A percentile compares a stretch with the other conserved stretches of the same genome.
phyloP scores from a whole-genome alignment of 805 yeast genomes.

The Myxozyma melibiosi region DNA sequence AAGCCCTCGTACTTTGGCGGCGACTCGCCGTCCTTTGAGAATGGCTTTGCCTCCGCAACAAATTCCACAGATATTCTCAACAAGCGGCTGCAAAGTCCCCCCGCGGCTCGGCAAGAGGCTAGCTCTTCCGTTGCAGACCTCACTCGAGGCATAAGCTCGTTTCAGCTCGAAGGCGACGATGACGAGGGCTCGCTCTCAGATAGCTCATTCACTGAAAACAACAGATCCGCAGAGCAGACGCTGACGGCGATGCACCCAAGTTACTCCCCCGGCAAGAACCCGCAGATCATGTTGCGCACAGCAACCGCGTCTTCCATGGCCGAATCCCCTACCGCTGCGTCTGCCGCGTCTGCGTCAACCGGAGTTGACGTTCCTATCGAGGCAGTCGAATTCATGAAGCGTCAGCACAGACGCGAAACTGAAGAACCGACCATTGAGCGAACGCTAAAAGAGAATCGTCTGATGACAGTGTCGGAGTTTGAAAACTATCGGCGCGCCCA shows the following conservation, averaged over 20 bases:
- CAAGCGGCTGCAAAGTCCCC: not conserved
- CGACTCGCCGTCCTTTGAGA: not conserved
- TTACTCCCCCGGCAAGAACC: too few species aligned
- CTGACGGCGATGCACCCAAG: too few species aligned
- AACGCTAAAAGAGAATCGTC: slow-evolving; percentile 11
- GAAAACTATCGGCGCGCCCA: slow-evolving; percentile 24
- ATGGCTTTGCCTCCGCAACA: not conserved
- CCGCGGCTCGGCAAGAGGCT: slow-evolving; percentile 1
- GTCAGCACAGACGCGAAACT: not conserved
- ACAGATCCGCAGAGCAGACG: slow-evolving; percentile 1
- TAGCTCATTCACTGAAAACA: slow-evolving; percentile 4
- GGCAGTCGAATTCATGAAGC: slow-evolving; percentile 5
- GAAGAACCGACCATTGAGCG: slow-evolving; percentile 9
- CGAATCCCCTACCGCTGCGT: not conserved
- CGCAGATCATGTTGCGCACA: too few species aligned
- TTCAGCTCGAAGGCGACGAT: slow-evolving; percentile 3
- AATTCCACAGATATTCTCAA: not conserved
- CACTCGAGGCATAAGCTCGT: not conserved
- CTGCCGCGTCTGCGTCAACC: not conserved
- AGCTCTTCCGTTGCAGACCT: not conserved
- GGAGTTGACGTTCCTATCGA: slow-evolving; percentile 16
- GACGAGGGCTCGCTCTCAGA: too few species aligned
- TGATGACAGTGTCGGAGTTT: slow-evolving; percentile 40
- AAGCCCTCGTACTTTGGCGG: not conserved
- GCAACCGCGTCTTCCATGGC: not conserved